A percentile compares a stretch with the other conserved stretches of the same genome.
Conservation (phyloP, 108 stramenopile genomes). For the Schizochytrium sp. region DNA sequence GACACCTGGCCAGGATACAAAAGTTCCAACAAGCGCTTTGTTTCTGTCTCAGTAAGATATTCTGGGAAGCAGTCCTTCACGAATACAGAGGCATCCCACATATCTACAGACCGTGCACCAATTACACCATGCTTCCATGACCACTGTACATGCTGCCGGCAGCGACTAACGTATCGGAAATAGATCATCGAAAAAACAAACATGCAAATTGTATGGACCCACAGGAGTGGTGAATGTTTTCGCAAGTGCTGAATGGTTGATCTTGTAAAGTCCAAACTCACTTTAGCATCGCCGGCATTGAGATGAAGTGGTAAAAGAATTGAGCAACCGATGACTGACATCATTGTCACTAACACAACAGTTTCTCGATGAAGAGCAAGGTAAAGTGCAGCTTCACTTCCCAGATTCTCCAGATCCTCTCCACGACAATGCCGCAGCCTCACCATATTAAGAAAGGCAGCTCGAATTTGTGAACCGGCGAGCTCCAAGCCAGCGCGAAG, state of each 20-base stretch:
- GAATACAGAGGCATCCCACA: conserved; percentile 56
- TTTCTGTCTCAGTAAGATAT: not conserved
- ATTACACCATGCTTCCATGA: conserved; percentile 60
- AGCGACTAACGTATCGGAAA: not conserved
- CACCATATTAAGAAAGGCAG: conserved; percentile 34
- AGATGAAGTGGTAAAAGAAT: conserved; percentile 49
- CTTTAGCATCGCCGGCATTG: not conserved
- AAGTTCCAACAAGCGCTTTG: not conserved
- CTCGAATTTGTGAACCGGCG: conserved; percentile 29
- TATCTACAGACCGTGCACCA: conserved; percentile 24
- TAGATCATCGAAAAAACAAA: conserved; percentile 52
- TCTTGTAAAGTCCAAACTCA: conserved; percentile 28
- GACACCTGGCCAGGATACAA: conserved; percentile 40
- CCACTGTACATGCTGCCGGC: conserved; percentile 59
- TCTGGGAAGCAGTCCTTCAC: conserved; percentile 53
- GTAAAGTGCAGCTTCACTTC: conserved; percentile 37
- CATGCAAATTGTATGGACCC: conserved; percentile 32
- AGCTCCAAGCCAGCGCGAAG: not conserved
- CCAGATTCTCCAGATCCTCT: conserved; percentile 49
- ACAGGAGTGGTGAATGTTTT: conserved; percentile 40
- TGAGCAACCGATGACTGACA: conserved; percentile 30
- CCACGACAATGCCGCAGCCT: conserved; percentile 44
- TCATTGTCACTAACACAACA: conserved; percentile 13
- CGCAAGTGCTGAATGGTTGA: conserved; percentile 51
- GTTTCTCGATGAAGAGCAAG: conserved; percentile 40